Conservation (phyloP, 495 filamentous ascomycete genomes). For the Penicillium dipodomyicola region DNA sequence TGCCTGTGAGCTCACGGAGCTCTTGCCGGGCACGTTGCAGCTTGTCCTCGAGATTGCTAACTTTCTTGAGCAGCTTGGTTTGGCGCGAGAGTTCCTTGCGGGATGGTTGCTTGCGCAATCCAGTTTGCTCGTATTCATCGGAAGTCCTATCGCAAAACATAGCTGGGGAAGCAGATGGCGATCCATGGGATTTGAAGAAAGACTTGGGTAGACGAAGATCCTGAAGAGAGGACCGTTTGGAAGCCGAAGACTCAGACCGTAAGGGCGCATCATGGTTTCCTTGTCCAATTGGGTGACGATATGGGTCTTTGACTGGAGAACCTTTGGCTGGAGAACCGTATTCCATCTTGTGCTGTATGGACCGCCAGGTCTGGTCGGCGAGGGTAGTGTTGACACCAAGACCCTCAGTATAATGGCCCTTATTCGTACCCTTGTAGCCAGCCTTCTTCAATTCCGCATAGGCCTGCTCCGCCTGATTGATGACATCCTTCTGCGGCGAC, state of each 20-base stretch:
- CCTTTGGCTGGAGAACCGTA: conserved; percentile 18
- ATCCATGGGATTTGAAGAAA: conserved; percentile 26
- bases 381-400: conserved; percentile 21
- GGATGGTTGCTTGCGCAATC: conserved; percentile 51
- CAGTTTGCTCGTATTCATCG: conserved; percentile 30
- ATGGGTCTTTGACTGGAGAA: conserved; percentile 2
- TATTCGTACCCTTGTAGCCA: conserved; percentile 52
- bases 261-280: conserved; percentile 4
- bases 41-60: conserved; percentile 65
- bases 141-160: conserved; percentile 25
- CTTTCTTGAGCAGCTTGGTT: conserved; percentile 59
- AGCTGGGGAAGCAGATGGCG: conserved; percentile 5
- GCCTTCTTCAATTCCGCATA: conserved; percentile 62
- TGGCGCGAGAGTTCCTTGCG: conserved; percentile 62
- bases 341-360: conserved; percentile 39
- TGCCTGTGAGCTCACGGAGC: conserved; percentile 49
- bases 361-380: conserved; percentile 42
- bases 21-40: conserved; percentile 57
- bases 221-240: conserved; percentile 38
- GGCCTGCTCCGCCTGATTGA: conserved; percentile 51
- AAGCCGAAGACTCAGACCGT: conserved; percentile 28
- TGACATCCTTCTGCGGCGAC: conserved; percentile 36
- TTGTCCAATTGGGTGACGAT: conserved; percentile 2
- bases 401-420: conserved; percentile 36
- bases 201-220: conserved; percentile 39